These are phyloP conservation scores for Nannochloris sp. DNA, from an alignment of 139 green algal genomes.

Conservation along the genomic window DNA sequence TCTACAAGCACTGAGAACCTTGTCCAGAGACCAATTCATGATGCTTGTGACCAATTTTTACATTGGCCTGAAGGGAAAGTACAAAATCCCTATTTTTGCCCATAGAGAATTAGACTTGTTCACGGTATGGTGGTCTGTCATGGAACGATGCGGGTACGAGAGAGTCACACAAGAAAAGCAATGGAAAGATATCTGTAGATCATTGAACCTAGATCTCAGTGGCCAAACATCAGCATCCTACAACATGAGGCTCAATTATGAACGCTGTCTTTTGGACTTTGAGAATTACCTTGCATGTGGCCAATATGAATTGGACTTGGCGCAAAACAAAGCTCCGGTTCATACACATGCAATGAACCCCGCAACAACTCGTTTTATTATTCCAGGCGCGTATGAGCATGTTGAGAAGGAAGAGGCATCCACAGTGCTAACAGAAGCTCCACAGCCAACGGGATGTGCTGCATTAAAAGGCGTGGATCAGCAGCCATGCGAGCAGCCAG, in stretches of 20 bases:
- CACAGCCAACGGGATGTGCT: not conserved
- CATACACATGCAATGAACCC: conserved; percentile 15
- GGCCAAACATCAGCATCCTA: conserved; percentile 53
- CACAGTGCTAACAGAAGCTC: not conserved
- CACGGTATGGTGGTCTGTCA: conserved; percentile 53
- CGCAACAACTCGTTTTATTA: conserved; percentile 12
- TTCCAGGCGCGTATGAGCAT: conserved; percentile 13
- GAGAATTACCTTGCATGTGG: conserved; percentile 59
- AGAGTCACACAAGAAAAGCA: conserved; percentile 46
- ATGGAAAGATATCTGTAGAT: conserved; percentile 64
- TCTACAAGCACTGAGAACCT: conserved; percentile 26
- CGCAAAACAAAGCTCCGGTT: conserved; percentile 14
- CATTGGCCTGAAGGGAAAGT: conserved; percentile 37
- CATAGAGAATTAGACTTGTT: conserved; percentile 59
- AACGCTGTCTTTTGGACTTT: conserved; percentile 70
- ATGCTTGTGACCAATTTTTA: conserved; percentile 48
- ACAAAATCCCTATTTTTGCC: conserved; percentile 56
- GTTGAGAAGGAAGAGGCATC: not conserved
- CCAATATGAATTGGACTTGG: conserved; percentile 30
- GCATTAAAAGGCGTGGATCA: not conserved
- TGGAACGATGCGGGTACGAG: conserved; percentile 58
- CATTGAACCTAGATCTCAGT: conserved; percentile 41
- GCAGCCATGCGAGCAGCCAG: not conserved
- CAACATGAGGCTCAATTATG: conserved; percentile 69
- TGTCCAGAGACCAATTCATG: conserved; percentile 30